Conservation (phyloP, 139 green algal species). For the Tetraselmis striata region DNA sequence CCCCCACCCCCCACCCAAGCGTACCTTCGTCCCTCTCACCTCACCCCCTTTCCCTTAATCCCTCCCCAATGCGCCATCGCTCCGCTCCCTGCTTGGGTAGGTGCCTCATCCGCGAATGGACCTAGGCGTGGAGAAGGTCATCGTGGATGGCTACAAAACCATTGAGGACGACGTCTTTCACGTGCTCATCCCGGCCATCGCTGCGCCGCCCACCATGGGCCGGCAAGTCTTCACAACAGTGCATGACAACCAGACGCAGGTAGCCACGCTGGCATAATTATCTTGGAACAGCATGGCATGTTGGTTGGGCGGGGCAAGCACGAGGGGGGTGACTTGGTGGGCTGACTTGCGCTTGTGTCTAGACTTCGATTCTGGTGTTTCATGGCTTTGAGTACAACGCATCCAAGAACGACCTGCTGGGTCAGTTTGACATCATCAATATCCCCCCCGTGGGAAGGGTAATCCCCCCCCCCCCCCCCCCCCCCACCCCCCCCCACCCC, state of each 20-base stretch:
- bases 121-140: constrained; percentile 40
- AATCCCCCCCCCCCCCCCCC: no score
- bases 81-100: constrained; percentile 14
- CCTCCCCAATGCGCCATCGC: constrained; percentile 20
- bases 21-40: constrained; percentile 23
- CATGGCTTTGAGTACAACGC: constrained; percentile 42
- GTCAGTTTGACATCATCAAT: constrained; percentile 52
- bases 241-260: constrained; percentile 45
- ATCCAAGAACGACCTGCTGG: constrained; percentile 48
- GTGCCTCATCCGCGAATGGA: constrained; percentile 36
- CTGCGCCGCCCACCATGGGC: constrained; percentile 19
- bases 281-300: background rate
- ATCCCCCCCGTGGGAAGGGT: constrained; percentile 30
- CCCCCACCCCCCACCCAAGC: constrained; percentile 34
- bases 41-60: constrained; percentile 29
- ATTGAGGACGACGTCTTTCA: constrained; percentile 24
- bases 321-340: no score
- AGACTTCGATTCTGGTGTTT: constrained; percentile 42
- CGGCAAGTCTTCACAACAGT: constrained; percentile 43
- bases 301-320: background rate
- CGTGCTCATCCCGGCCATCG: constrained; percentile 31
- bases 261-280: background rate
- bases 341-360: background rate
- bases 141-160: constrained; percentile 16
- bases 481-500: no score